phyloP scores from a whole-genome alignment of 1,284 basidiomycete genomes.

The Sutorius eximius region DNA sequence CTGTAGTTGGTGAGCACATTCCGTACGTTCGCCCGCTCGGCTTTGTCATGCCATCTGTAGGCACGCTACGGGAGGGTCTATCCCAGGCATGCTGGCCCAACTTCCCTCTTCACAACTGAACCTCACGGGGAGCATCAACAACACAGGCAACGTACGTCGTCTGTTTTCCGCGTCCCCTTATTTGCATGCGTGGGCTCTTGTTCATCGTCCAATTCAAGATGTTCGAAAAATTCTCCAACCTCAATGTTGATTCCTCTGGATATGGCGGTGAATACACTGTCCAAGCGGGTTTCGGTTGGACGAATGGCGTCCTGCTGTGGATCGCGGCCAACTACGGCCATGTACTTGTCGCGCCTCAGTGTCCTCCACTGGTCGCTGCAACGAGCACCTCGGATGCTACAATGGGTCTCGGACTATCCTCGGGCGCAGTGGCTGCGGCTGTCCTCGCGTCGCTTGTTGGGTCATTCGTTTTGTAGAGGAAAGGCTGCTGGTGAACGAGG shows the following conservation, averaged over 20 bases:
- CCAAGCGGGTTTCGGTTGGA: slow-evolving; percentile 87
- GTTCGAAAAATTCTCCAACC: slow-evolving; percentile 85
- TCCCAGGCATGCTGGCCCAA: slow-evolving; percentile 65
- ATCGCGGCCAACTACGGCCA: slow-evolving; percentile 69
- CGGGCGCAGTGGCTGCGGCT: neutral
- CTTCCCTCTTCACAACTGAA: slow-evolving; percentile 74
- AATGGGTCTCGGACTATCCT: neutral
- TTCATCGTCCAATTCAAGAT: slow-evolving; percentile 50
- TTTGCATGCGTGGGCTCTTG: neutral
- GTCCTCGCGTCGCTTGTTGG: slow-evolving; percentile 4
- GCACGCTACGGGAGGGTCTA: slow-evolving; percentile 81
- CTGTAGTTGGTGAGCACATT: slow-evolving; percentile 76
- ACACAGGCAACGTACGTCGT: slow-evolving; percentile 68
- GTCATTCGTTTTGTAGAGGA: neutral
- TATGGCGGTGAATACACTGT: slow-evolving; percentile 85
- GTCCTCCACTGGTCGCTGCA: slow-evolving; percentile 51
- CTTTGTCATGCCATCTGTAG: slow-evolving; percentile 31
- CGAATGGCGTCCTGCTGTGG: slow-evolving; percentile 83
- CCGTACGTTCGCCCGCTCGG: slow-evolving; percentile 6
- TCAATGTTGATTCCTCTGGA: slow-evolving; percentile 82
- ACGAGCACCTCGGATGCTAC: slow-evolving; percentile 2
- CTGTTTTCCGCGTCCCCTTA: neutral
- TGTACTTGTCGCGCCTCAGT: slow-evolving; percentile 62
- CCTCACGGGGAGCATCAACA: slow-evolving; percentile 64
- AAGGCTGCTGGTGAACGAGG: no score